These are phyloP conservation scores for Nadsonia starkeyi-henricii DNA, from an alignment of 1,139 yeast species.

Conservation along the genomic window DNA sequence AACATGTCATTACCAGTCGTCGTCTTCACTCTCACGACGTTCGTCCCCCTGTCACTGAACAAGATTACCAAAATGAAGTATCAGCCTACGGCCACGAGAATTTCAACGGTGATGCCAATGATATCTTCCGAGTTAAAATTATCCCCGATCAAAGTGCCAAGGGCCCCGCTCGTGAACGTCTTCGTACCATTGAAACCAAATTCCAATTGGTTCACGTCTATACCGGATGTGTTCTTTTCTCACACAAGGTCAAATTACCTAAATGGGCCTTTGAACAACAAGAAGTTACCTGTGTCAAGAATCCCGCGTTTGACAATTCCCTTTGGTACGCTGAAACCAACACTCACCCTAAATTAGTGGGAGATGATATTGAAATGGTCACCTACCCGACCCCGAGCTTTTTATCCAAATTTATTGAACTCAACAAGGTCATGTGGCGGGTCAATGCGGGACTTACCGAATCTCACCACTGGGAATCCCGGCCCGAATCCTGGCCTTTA, in stretches of 20 bases:
- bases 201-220: conserved; percentile 82
- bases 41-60: conserved; percentile 82
- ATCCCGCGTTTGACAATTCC: conserved; percentile 60
- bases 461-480: conserved; percentile 77
- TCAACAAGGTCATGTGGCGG: conserved; percentile 83
- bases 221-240: conserved; percentile 80
- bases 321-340: conserved; percentile 84
- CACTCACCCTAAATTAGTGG: conserved; percentile 20
- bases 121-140: conserved; percentile 84
- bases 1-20: conserved; percentile 53
- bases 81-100: conserved; percentile 86
- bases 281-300: conserved; percentile 85
- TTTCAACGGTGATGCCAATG: conserved; percentile 89
- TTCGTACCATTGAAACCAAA: conserved; percentile 70
- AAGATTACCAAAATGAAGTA: conserved; percentile 94
- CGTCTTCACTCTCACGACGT: conserved; percentile 94
- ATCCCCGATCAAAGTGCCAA: conserved; percentile 43
- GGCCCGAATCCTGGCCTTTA: conserved; percentile 82
- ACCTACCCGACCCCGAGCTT: conserved; percentile 53
- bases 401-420: conserved; percentile 57
- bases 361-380: conserved; percentile 33
- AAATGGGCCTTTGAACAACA: conserved; percentile 96
- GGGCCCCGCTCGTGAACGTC: conserved; percentile 44
- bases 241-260: conserved; percentile 77
- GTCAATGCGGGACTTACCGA: conserved; percentile 75